Evolutionary conservation across 2,329 filamentous ascomycete species (phyloP), one percentile per base, ranked within the genome.

Genomic region (Aphanoascus verrucosus): DNA sequence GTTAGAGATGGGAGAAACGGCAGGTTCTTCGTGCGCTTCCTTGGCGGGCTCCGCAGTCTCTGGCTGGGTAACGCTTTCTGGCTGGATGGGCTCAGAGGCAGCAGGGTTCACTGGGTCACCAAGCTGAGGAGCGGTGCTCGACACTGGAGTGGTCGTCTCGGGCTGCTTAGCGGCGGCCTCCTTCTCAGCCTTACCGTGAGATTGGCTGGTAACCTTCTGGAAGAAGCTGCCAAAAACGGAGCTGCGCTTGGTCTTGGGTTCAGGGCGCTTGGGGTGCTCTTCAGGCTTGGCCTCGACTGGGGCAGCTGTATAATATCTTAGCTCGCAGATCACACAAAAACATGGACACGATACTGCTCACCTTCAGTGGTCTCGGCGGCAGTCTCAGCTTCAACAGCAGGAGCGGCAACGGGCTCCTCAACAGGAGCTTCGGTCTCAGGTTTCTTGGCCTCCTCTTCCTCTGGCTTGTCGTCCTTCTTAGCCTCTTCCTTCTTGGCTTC

Each of bases 161-260:
- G 73, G 70, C 57, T 70, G 67, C 61, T 71, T 69, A 50, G 76
- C 72, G 61, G 75, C 70, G 44, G 65, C 67, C 57, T 77, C 73
- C 62, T 73, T 73, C 62, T 75, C 71, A 12, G 67, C 64, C 64
- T 74, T 74, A 65, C 74, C 71, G 44, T 69, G 65, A 66, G 40
- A 42, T 34, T 46, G 50, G 45, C 68, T 73, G 57, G 65, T 64
- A 48, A 73, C 69, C 78, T 91, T 91, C 79, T 88, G 85, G 72
- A 78, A 79, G 67, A 87, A 82, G 65, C 82, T 83, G 63, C 81
- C 82, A 72, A 94, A 94, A 64, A 90, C 84, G 60, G 87, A 93
- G 72, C 83, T 82, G 70, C 88, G 86, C 86, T 94, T 94, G 53
- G 72, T 63, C 56, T 59, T 58, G 38, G 53, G 74, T 74, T 82